Base-by-base conservation (phyloP, 2,329 filamentous ascomycete species). In the Cytospora paraplurivora region DNA sequence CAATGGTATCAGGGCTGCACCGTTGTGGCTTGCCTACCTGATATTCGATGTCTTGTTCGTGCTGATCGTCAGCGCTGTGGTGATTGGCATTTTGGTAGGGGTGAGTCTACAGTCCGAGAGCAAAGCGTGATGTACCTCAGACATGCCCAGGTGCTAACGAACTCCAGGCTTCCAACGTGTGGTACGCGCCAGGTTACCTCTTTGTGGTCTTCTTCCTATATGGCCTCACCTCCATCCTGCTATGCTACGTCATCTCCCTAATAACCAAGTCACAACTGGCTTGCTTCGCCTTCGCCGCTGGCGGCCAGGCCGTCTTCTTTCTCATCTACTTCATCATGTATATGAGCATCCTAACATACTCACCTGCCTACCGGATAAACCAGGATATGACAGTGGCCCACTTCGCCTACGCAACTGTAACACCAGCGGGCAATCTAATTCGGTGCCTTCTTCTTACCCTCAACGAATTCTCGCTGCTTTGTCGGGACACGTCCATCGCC, bases 1-100 rank as follows among this genome's bases (percentile, higher is more conserved):
- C 60, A 97, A 97, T 71, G 93, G 93, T 54, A 92, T 97, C 34
- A 83, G 91, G 13, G 88, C 91, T 0, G 79, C 91, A 10, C 92
- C 93, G 0, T 79, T 97, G 1, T 97, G 94, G 93, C 76, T 91
- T 6, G 91, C 93, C 1, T 96, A 97, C 72, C 81, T 90, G 0
- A 71, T 81, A 0, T 96, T 97, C 71, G 93, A 97, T 76, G 92
- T 93, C 67, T 73, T 85, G 51, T 87, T 96, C 62, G 88, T 92
- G 1, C 72, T 96, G 15, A 70, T 85, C 4, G 84, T 87, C 33
- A 87, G 88, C 21, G 86, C 87, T 8, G 70, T 95, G 11, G 82
- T 85, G 10, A 85, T 88, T 27, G 85, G 85, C 33, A 85, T 96
- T 27, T 93, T 93, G 74, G 85, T 62, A 2, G 64, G 64, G 10